A percentile compares a stretch with the other conserved stretches of the same genome.
These are phyloP conservation scores for Aspergillus terreus DNA, from an alignment of 2,329 filamentous ascomycete genomes.

Conservation along the genomic window DNA sequence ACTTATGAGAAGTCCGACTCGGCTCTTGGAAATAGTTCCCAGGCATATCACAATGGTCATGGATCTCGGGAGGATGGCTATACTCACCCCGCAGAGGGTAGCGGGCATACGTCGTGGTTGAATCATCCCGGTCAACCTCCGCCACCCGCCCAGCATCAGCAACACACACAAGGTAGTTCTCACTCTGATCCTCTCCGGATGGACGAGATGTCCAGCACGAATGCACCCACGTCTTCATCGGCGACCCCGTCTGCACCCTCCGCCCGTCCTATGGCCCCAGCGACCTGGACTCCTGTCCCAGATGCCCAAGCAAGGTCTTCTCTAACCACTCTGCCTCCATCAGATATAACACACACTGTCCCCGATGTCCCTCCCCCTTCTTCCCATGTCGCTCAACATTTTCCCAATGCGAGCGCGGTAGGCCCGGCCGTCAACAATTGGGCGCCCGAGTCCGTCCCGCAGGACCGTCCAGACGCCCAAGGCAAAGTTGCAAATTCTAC, in stretches of 20 bases:
- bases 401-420: conserved; percentile 28
- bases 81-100: conserved; percentile 11
- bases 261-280: conserved; percentile 12
- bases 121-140: conserved; percentile 17
- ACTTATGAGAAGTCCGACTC: conserved; percentile 49
- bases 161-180: conserved; percentile 29
- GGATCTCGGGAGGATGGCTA: conserved; percentile 10
- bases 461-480: conserved; percentile 22
- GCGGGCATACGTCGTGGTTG: conserved; percentile 11
- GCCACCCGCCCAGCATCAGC: neutral
- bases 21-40: conserved; percentile 17
- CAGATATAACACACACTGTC: conserved; percentile 24
- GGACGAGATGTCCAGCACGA: conserved; percentile 21
- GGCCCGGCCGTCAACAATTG: conserved; percentile 22
- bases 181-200: conserved; percentile 22
- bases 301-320: conserved; percentile 16
- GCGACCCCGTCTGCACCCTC: conserved; percentile 17
- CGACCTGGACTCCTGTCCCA: conserved; percentile 9
- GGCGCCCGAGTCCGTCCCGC: conserved; percentile 15
- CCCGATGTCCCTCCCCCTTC: conserved; percentile 20
- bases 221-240: conserved; percentile 9
- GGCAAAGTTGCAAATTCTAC: conserved; percentile 18
- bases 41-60: conserved; percentile 8
- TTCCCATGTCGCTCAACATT: conserved; percentile 24
- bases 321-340: conserved; percentile 21